Conservation (phyloP, 2,329 filamentous ascomycete genomes). For the Pseudocercospora cruenta region DNA sequence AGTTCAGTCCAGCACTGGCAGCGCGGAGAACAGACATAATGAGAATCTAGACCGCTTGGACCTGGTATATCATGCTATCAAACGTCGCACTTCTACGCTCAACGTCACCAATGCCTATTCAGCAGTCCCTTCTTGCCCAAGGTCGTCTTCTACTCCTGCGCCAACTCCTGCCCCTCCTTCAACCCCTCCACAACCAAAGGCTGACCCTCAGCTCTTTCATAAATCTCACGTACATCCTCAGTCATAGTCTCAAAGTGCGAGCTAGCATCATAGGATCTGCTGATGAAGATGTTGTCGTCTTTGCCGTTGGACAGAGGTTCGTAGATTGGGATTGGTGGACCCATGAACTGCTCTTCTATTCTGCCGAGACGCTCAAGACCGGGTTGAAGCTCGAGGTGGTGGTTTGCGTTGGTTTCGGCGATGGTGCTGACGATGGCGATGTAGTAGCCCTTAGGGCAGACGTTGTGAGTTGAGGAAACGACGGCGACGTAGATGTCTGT, state of each 20-base stretch:
- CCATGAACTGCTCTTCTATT: constrained; percentile 98
- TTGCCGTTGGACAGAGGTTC: constrained; percentile 82
- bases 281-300: constrained; percentile 93
- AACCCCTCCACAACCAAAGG: constrained; percentile 87
- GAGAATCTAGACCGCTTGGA: too few relatives aligned
- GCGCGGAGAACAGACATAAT: too few relatives aligned
- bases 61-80: too few relatives aligned
- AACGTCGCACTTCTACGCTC: too few relatives aligned
- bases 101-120: too few relatives aligned
- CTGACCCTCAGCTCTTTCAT: constrained; percentile 78
- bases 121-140: too few relatives aligned
- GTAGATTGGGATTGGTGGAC: constrained; percentile 88
- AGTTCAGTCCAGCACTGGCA: too few relatives aligned
- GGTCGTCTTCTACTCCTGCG: constrained; percentile 63
- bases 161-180: constrained; percentile 74
- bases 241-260: constrained; percentile 95
- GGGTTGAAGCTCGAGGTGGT: constrained; percentile 91
- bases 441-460: constrained; percentile 98
- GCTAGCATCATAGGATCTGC: constrained; percentile 97
- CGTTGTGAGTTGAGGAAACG: constrained; percentile 93
- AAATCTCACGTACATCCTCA: constrained; percentile 95
- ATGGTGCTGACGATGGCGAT: constrained; percentile 98
- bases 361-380: constrained; percentile 89
- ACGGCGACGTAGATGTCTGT: constrained; percentile 95
- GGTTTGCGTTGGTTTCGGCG: constrained; percentile 86